phyloP scores from a whole-genome alignment of 805 yeast genomes.

The Clavispora carvajalis region DNA sequence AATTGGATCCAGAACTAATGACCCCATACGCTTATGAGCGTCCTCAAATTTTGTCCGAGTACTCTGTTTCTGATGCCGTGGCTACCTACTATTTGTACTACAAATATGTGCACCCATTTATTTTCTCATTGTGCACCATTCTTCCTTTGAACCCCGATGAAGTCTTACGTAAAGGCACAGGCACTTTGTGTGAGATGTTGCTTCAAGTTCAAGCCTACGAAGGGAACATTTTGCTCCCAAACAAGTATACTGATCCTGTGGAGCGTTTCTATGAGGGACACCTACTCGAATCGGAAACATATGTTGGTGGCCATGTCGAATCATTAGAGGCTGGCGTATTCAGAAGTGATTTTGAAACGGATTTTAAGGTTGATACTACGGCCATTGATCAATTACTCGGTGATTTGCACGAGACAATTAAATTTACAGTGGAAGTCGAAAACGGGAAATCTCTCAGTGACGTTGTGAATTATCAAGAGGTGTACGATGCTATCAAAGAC shows the following conservation, averaged over 20 bases:
- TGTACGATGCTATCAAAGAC: slow-evolving; percentile 51
- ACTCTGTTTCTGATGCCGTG: slow-evolving; percentile 98
- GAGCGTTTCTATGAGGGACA: slow-evolving; percentile 95
- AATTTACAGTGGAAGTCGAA: slow-evolving; percentile 81
- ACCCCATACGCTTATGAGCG: slow-evolving; percentile 94
- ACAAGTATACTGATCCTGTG: slow-evolving; percentile 89
- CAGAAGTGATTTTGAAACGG: slow-evolving; percentile 74
- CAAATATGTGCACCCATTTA: slow-evolving; percentile 96
- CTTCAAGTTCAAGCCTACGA: slow-evolving; percentile 93
- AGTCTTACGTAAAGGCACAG: slow-evolving; percentile 93
- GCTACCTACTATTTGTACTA: slow-evolving; percentile 94
- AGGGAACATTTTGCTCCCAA: slow-evolving; percentile 73
- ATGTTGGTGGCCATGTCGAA: slow-evolving; percentile 98
- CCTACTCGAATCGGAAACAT: slow-evolving; percentile 88
- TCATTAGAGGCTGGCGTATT: slow-evolving; percentile 97
- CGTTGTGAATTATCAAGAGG: slow-evolving; percentile 74
- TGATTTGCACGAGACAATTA: slow-evolving; percentile 71
- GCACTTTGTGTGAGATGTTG: slow-evolving; percentile 97
- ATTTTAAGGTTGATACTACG: slow-evolving; percentile 73
- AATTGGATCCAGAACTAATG: slow-evolving; percentile 96
- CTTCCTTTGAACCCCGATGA: slow-evolving; percentile 97
- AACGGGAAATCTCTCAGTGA: slow-evolving; percentile 67
- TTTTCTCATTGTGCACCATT: slow-evolving; percentile 91
- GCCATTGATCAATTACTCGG: slow-evolving; percentile 74
- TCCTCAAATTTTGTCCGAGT: slow-evolving; percentile 90